Evolutionary conservation across 1,284 basidiomycete species (phyloP).

Genomic region (Phellopilus nigrolimitatus): DNA sequence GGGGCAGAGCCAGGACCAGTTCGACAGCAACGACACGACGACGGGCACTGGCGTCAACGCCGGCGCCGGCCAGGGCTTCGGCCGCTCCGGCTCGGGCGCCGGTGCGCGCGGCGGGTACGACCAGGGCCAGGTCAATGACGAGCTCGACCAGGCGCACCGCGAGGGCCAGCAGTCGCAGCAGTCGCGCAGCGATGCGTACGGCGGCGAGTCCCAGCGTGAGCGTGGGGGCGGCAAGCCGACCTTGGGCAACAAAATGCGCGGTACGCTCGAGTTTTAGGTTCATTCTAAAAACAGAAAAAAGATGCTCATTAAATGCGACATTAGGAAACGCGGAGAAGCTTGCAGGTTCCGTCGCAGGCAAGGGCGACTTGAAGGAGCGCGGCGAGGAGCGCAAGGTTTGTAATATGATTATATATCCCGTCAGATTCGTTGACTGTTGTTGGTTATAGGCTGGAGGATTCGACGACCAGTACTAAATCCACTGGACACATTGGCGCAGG

Average conservation of each 20-base stretch:
- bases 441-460: too few relatives aligned
- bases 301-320: not conserved
- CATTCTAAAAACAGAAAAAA: not conserved
- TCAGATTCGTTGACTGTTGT: too few relatives aligned
- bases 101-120: not conserved
- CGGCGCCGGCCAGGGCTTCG: not conserved
- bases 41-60: not conserved
- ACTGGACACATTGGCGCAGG: too few relatives aligned
- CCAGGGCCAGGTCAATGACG: not conserved
- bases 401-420: too few relatives aligned
- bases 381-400: constrained; percentile 12
- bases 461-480: too few relatives aligned
- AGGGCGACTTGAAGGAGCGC: constrained; percentile 10
- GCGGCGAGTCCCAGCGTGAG: not conserved
- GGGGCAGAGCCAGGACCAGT: not conserved
- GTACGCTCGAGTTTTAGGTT: not conserved
- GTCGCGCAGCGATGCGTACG: not conserved
- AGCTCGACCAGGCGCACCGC: not conserved
- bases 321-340: constrained; percentile 12
- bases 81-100: not conserved
- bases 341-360: constrained; percentile 10
- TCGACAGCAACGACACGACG: not conserved
- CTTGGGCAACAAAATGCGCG: constrained; percentile 16
- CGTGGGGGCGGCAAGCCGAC: constrained; percentile 7
- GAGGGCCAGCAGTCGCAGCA: not conserved